Base-by-base conservation (phyloP, 371 early-diverging fungal genomes). In the Chytridiales sp. region DNA sequence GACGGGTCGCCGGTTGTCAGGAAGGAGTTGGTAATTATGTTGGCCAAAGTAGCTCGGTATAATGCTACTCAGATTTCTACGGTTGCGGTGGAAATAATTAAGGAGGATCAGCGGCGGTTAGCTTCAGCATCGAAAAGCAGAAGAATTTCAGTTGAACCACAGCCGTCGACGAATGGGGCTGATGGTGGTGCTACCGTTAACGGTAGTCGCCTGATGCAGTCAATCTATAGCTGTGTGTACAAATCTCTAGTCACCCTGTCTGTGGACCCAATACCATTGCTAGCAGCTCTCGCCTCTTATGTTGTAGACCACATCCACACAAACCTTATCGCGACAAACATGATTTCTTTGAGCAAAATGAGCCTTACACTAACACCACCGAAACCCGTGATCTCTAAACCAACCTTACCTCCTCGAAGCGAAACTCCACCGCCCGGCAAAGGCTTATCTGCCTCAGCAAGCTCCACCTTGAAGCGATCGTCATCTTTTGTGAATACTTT, bases 1-100 rank as follows among this genome's bases (percentile, higher is more conserved):
- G 95, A 94, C 74, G 90, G 87, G 9, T 87, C 89, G 1, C 88
- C 92, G 2, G 70, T 91, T 47, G 93, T 93, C 0, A 82, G 95
- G 36, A 81, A 79, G 62, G 93, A 93, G 64, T 78, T 92, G 30
- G 87, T 90, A 4, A 78, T 85, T 54, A 78, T 86, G 2, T 60
- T 92, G 9, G 87, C 90, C 1, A 73, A 79, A 44, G 72, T 91
- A 47, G 87, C 89, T 0, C 69, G 80, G 47, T 75, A 82, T 39
- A 80, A 90, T 32, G 56, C 69, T 3, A 71, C 74, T 35, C 77
- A 80, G 11, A 87, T 91, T 64, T 74, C 87, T 21, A 52, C 70
- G 9, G 85, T 83, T 6, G 90, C 91, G 0, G 71, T 74, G 31
- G 88, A 89, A 35, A 65, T 88, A 0, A 51, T 90, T 26, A 84